A percentile compares a stretch with the other conserved stretches of the same genome.
Evolutionary conservation across 805 yeast species (phyloP).

Genomic region (Metschnikowia kofuensis): DNA sequence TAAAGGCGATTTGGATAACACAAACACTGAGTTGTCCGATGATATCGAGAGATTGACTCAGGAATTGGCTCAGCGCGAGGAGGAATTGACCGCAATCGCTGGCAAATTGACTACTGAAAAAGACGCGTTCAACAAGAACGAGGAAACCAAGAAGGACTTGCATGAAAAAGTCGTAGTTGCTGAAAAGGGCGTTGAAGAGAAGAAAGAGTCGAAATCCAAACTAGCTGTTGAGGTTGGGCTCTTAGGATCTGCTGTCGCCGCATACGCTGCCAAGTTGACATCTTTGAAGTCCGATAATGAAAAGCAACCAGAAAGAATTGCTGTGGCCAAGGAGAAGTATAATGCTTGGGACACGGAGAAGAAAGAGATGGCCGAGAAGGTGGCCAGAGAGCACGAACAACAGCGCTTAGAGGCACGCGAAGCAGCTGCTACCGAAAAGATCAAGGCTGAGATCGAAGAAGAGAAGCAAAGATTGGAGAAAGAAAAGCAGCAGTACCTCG

Average conservation of each 20-base stretch:
- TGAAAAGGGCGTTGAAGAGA: constrained; percentile 34
- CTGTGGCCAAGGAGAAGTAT: constrained; percentile 40
- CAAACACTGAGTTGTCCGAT: constrained; percentile 35
- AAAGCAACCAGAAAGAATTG: constrained; percentile 32
- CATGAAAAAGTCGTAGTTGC: constrained; percentile 35
- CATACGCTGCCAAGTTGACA: constrained; percentile 43
- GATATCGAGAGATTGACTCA: constrained; percentile 43
- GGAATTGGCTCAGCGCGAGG: constrained; percentile 39
- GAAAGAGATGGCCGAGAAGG: constrained; percentile 38
- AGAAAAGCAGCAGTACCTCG: constrained; percentile 14
- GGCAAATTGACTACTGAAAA: constrained; percentile 29
- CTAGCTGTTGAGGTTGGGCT: constrained; percentile 44
- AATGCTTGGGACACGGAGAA: constrained; percentile 46
- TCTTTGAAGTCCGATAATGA: constrained; percentile 38
- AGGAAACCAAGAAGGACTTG: constrained; percentile 40
- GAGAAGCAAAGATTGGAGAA: constrained; percentile 15
- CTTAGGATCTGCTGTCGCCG: constrained; percentile 41
- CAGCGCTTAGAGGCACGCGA: constrained; percentile 37
- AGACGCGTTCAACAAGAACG: constrained; percentile 26
- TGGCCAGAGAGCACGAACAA: constrained; percentile 19
- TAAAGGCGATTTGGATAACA: constrained; percentile 39
- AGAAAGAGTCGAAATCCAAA: constrained; percentile 35
- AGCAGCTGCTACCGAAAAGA: constrained; percentile 19
- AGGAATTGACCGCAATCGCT: constrained; percentile 31
- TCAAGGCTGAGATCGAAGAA: constrained; percentile 14